Evolutionary conservation across 148 eudicot genomes (phyloP), one percentile per base, ranked within the genome.

Genomic region (Drosera capensis): DNA sequence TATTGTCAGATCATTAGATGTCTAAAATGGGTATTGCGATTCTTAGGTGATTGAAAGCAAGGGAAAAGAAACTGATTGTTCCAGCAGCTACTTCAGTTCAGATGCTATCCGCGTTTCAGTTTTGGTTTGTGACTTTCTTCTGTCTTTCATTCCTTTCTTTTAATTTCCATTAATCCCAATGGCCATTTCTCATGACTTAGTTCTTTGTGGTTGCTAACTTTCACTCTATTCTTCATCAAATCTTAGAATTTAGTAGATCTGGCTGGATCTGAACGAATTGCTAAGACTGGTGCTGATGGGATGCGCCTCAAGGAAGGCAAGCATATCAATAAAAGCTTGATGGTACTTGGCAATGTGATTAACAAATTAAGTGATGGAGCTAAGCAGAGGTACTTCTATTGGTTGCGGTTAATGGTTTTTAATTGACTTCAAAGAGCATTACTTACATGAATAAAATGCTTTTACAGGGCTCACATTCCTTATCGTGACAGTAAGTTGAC

Each of bases 221-320:
- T 20, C 16, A 42, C 24, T 38, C 28, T 20, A 43, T 43, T 20
- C 17, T 43, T 6, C 56, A 28, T 11, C 31, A 48, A 23, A 49
- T 46, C 18, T n/a, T 47, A 90, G 97, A 90, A 90, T 56, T 67
- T 84, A 65, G 97, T 90, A 46, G 99, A 85, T 55, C 57, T 90
- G 61, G 99, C 99, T 46, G 99, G 99, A 24, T 90, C 99, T 42
- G 99, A 90, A 61, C 64, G 99, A 55, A 77, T 90, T 69, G 85
- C 87, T 23, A 90, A 90, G 67, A 90, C 99, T 51, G 99, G 99
- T 57, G 99, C 99, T 56, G 99, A 71, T 26, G 99, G 99, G 56
- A 93, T 90, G 45, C 80, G 95, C 40, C 25, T 84, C 54, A 84
- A 85, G 73, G 99, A 90, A 76, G 99, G 95, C 55, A 84, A 90